Conservation (phyloP, 768 basidiomycete species). For the Termitomyces sp. region DNA sequence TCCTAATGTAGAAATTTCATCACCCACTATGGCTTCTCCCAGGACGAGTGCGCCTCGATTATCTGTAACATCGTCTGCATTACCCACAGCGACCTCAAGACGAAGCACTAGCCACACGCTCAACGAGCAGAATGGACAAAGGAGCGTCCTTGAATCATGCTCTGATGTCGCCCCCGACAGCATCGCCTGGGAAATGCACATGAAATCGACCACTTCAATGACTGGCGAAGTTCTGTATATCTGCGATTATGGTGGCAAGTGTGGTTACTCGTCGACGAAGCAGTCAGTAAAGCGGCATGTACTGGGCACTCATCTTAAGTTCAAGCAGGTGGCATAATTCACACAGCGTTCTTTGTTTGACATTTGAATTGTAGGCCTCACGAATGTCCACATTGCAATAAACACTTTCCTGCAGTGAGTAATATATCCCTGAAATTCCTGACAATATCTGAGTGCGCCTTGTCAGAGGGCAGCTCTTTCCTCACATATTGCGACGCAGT, state of each 20-base stretch:
- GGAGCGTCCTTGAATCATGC: not conserved
- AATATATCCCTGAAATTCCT: not conserved
- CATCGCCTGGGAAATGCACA: conserved; percentile 19
- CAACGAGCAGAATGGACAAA: not conserved
- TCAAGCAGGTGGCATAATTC: conserved; percentile 41
- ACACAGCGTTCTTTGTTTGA: not conserved
- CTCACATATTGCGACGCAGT: conserved; percentile 12
- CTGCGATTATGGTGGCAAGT: conserved; percentile 26
- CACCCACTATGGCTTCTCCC: not conserved
- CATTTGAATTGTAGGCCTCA: conserved; percentile 3
- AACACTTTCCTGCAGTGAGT: conserved; percentile 6
- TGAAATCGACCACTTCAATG: conserved; percentile 10
- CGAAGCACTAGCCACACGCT: not conserved
- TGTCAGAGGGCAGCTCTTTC: conserved; percentile 5
- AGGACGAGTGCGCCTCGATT: not conserved
- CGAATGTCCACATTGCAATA: conserved; percentile 3
- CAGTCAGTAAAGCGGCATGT: conserved; percentile 70
- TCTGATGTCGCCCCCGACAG: not conserved
- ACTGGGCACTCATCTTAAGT: conserved; percentile 55
- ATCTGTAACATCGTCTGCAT: not conserved
- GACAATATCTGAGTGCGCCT: not conserved
- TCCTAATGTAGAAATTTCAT: not conserved
- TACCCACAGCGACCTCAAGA: not conserved
- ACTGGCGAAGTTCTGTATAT: conserved; percentile 18
- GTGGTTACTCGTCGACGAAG: conserved; percentile 38